Conservation (phyloP, 345 rosid genomes). For the Linum usitatissimum region DNA sequence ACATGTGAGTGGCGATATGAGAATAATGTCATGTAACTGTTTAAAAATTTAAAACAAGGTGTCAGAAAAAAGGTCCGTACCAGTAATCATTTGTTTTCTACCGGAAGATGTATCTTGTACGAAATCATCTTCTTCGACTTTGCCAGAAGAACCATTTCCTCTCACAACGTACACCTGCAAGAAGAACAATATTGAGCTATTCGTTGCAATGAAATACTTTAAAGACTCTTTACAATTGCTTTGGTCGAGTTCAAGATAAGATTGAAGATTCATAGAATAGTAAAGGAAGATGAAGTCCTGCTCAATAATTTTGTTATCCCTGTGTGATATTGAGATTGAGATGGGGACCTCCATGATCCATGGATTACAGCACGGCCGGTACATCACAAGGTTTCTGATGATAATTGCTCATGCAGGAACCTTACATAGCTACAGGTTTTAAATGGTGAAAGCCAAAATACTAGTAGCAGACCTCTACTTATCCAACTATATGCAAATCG, state of each 20-base stretch:
- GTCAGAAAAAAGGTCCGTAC: background rate
- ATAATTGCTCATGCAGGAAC: no score
- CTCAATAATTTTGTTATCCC: background rate
- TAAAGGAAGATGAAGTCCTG: background rate
- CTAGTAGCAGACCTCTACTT: no score
- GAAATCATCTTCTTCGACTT: background rate
- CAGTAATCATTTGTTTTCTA: background rate
- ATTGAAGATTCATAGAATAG: background rate
- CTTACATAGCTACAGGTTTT: no score
- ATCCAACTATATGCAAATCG: no score
- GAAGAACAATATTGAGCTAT: background rate
- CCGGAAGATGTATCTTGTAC: background rate
- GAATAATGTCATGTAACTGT: background rate
- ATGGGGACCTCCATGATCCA: no score
- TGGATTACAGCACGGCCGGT: no score
- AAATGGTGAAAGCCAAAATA: no score
- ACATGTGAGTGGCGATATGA: background rate
- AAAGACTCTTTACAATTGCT: background rate
- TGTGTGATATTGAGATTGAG: no score
- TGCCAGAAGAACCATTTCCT: background rate
- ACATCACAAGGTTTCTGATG: no score
- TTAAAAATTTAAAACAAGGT: no score
- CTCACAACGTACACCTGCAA: constrained; percentile 26
- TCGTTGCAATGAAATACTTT: background rate
- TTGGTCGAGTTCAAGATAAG: background rate